Evolutionary conservation across 2,329 filamentous ascomycete genomes (phyloP), one percentile per base, ranked within the genome.

Genomic region (Exophiala lecanii-corni): DNA sequence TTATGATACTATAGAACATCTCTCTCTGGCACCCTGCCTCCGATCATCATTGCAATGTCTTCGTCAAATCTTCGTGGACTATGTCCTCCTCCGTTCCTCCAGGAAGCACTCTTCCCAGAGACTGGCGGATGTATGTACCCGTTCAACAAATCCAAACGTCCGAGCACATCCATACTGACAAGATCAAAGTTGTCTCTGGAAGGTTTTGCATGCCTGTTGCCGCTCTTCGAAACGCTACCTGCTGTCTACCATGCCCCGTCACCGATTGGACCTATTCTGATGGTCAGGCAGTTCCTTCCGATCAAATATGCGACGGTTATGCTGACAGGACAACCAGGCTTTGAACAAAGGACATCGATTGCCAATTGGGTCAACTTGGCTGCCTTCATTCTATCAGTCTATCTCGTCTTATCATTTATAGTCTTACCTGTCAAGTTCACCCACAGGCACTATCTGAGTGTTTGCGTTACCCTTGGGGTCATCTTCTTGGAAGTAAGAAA

Each of bases 181-280:
- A 17, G 6, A 12, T 20, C 39, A 13, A 50, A 85, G 81, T 77
- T 58, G 60, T 80, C 30, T 67, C 70, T 16, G 81, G 81, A 44
- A 74, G 83, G 46, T 73, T 82, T 52, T 86, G 75, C 62, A 68
- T 77, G 34, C 54, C 75, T 7, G 51, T 63, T 6, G 43, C 57
- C 3, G 53, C 76, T 17, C 60, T 69, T 4, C 63, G 67, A 9
- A 71, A 71, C 25, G 55, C 81, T 3, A 72, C 71, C 25, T 98
- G 92, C 64, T 98, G 92, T 63, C 66, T 98, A 44, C 92, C 92
- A 49, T 98, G 92, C 63, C 92, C 92, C 21, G 74, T 86, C 58
- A 84, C 85, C 9, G 79, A 91, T 44, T 97, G 84, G 82, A 66
- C 77, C 31, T 84, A 83, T 55, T 71, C 74, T 16, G 67, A 77